phyloP scores from a whole-genome alignment of 495 filamentous ascomycete species.

The Aspergillus coremiiformis region DNA sequence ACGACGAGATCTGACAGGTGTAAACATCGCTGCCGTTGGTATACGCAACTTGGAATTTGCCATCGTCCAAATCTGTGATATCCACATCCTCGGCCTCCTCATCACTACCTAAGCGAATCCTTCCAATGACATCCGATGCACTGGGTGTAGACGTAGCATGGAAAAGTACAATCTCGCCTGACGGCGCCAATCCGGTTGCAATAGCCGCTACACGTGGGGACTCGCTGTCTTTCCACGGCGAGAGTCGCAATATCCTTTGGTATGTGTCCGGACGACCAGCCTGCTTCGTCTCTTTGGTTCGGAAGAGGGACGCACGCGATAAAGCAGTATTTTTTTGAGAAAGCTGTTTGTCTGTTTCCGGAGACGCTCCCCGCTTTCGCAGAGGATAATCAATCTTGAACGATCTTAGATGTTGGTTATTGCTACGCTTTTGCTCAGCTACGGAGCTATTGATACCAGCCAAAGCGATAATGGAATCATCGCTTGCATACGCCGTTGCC shows the following conservation, averaged over 20 bases:
- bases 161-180: slow-evolving; percentile 75
- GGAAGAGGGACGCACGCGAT: slow-evolving; percentile 57
- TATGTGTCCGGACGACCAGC: slow-evolving; percentile 55
- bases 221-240: slow-evolving; percentile 46
- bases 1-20: slow-evolving; percentile 30
- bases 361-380: slow-evolving; percentile 18
- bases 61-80: slow-evolving; percentile 50
- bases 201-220: slow-evolving; percentile 59
- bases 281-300: slow-evolving; percentile 35
- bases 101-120: slow-evolving; percentile 51
- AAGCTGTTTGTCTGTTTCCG: slow-evolving; percentile 16
- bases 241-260: slow-evolving; percentile 69
- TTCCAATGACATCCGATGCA: slow-evolving; percentile 55
- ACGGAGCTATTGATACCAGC: slow-evolving; percentile 83
- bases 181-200: slow-evolving; percentile 63
- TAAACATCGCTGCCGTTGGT: slow-evolving; percentile 72
- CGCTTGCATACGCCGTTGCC: slow-evolving; percentile 52
- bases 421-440: slow-evolving; percentile 59
- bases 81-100: slow-evolving; percentile 81
- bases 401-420: slow-evolving; percentile 83
- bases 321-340: slow-evolving; percentile 45
- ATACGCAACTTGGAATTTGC: slow-evolving; percentile 66
- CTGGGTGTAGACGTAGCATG: slow-evolving; percentile 49
- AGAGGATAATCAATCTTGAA: slow-evolving; percentile 54
- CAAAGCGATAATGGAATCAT: slow-evolving; percentile 54